A percentile compares a stretch with the other conserved stretches of the same genome.
Evolutionary conservation across 805 yeast species (phyloP).

Genomic region (Trichomonascus vanleenenianus): DNA sequence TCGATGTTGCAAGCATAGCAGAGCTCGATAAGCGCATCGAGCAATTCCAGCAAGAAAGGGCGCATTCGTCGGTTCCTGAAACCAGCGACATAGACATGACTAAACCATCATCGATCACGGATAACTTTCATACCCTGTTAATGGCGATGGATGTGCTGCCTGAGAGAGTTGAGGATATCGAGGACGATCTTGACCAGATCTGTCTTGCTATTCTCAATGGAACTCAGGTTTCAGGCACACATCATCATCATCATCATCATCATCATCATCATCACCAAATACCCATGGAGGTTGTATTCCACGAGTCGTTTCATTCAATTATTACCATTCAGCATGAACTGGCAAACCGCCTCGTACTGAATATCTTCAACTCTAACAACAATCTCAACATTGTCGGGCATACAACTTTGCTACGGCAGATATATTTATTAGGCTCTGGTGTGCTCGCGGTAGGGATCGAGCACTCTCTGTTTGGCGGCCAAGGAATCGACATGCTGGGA

Average conservation of each 20-base stretch:
- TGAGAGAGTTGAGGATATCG: background rate
- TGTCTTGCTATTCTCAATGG: background rate
- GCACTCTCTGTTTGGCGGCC: conserved; percentile 1
- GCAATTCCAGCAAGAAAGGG: too few species aligned
- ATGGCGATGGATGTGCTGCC: background rate
- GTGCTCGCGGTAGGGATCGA: background rate
- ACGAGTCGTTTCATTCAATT: background rate
- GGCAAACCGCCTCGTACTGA: conserved; percentile 2
- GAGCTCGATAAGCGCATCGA: background rate
- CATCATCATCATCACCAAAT: background rate
- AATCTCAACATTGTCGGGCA: background rate
- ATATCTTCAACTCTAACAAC: background rate
- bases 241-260: too few species aligned
- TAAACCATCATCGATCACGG: too few species aligned
- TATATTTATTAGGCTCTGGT: conserved; percentile 2
- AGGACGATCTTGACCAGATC: background rate
- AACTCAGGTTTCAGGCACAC: background rate
- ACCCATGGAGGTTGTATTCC: background rate
- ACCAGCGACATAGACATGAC: too few species aligned
- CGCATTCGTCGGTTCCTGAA: too few species aligned
- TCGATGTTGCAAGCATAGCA: background rate
- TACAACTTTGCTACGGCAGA: background rate
- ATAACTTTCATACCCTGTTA: background rate
- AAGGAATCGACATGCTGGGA: background rate
- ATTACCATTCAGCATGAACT: background rate